A percentile compares a stretch with the other conserved stretches of the same genome.
Evolutionary conservation across 345 rosid genomes (phyloP).

Genomic region (Diplotaxis tenuifolia): DNA sequence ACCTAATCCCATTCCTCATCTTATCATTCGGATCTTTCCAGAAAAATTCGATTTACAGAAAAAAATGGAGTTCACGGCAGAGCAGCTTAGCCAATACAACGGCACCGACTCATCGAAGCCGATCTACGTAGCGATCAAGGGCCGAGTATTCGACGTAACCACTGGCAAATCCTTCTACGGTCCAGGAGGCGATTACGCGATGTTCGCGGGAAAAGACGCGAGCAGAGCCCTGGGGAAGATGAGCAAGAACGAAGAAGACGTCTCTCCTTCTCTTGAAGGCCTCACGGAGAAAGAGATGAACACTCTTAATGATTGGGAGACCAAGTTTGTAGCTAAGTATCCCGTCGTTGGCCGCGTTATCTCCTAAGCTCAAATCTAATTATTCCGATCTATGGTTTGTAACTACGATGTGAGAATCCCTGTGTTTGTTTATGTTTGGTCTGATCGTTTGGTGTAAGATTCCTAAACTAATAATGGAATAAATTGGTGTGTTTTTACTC

Average conservation of each 20-base stretch:
- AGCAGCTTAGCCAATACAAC: conserved; percentile 62
- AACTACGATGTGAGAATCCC: background rate
- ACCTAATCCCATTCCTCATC: background rate
- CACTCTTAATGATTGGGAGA: conserved; percentile 80
- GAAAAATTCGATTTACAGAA: background rate
- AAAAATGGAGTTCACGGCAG: conserved; percentile 62
- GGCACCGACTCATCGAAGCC: conserved; percentile 74
- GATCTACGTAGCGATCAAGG: conserved; percentile 83
- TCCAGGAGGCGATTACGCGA: conserved; percentile 60
- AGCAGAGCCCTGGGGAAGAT: conserved; percentile 87
- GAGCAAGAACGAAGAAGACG: conserved; percentile 89
- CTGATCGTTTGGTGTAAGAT: conserved; percentile 15
- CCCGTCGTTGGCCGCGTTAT: conserved; percentile 73
- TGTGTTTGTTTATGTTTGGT: conserved; percentile 16
- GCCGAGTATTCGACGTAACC: conserved; percentile 71
- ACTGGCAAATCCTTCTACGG: conserved; percentile 81
- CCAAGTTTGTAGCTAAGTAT: conserved; percentile 83
- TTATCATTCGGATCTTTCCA: background rate
- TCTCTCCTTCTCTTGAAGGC: conserved; percentile 57
- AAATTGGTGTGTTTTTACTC: conserved; percentile 12
- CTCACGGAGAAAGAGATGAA: conserved; percentile 76
- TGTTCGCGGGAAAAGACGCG: conserved; percentile 84
- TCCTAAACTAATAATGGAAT: conserved; percentile 8
- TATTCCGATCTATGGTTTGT: background rate
- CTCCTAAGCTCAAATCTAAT: conserved; percentile 30